A percentile compares a stretch with the other conserved stretches of the same genome.
Conservation (phyloP, 2,329 filamentous ascomycete species). For the Paecilomyces variotii region DNA sequence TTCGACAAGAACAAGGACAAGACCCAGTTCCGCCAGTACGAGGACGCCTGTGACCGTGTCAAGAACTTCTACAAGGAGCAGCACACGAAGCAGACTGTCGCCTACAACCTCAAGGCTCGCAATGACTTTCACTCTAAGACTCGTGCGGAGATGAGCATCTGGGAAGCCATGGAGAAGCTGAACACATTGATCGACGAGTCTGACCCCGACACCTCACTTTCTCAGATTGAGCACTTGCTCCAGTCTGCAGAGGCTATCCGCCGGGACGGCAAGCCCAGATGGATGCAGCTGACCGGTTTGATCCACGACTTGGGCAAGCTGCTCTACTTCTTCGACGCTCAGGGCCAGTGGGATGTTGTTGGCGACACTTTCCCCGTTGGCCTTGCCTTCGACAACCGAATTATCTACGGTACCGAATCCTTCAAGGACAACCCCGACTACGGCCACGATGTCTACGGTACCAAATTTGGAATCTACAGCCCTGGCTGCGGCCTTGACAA, state of each 20-base stretch:
- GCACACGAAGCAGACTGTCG: conserved; percentile 49
- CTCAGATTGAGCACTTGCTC: conserved; percentile 82
- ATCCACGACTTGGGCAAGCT: conserved; percentile 42
- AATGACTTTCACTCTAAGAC: conserved; percentile 60
- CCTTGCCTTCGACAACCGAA: conserved; percentile 52
- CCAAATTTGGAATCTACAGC: conserved; percentile 70
- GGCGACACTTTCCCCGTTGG: conserved; percentile 49
- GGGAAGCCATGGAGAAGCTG: conserved; percentile 88
- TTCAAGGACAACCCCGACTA: conserved; percentile 71
- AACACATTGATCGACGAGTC: conserved; percentile 86
- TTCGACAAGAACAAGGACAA: conserved; percentile 74
- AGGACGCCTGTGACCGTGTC: conserved; percentile 73
- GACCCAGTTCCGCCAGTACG: conserved; percentile 72
- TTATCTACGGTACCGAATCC: conserved; percentile 68
- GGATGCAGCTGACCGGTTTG: conserved; percentile 43
- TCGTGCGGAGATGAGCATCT: conserved; percentile 72
- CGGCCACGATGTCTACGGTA: conserved; percentile 62
- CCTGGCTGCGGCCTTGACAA: conserved; percentile 76
- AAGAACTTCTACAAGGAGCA: conserved; percentile 77
- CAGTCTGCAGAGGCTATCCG: conserved; percentile 86
- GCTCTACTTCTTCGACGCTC: conserved; percentile 55
- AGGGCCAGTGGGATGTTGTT: conserved; percentile 89
- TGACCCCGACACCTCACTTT: conserved; percentile 79
- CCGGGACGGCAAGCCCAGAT: conserved; percentile 52
- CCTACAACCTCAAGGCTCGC: conserved; percentile 77